These are phyloP conservation scores for Lasiodiplodia theobromae DNA, from an alignment of 2,329 filamentous ascomycete species.

Conservation along the genomic window DNA sequence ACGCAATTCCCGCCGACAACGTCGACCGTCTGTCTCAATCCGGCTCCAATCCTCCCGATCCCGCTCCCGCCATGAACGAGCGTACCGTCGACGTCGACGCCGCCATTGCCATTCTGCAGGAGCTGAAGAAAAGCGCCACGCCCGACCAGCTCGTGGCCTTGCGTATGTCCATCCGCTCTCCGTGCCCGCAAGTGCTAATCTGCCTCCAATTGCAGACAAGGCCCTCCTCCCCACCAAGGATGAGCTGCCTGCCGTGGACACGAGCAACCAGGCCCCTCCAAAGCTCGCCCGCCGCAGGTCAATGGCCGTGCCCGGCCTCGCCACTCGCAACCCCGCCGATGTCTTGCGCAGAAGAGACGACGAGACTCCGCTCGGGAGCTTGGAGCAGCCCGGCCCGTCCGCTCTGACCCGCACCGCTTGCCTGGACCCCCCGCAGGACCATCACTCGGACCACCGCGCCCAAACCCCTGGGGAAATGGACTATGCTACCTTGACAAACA, in stretches of 20 bases:
- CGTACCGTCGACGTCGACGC: slow-evolving; percentile 52
- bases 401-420: slow-evolving; percentile 37
- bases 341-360: slow-evolving; percentile 44
- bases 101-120: slow-evolving; percentile 54
- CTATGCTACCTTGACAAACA: slow-evolving; percentile 50
- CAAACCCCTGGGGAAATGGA: slow-evolving; percentile 52
- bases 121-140: slow-evolving; percentile 56
- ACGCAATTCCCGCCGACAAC: slow-evolving; percentile 31
- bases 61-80: slow-evolving; percentile 34
- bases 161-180: slow-evolving; percentile 38
- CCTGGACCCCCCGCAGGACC: slow-evolving; percentile 39
- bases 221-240: slow-evolving; percentile 31
- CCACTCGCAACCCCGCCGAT: slow-evolving; percentile 44
- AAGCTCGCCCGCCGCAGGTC: slow-evolving; percentile 48
- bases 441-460: slow-evolving; percentile 39
- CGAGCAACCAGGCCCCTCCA: slow-evolving; percentile 34
- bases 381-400: slow-evolving; percentile 36
- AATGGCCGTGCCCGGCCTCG: slow-evolving; percentile 49
- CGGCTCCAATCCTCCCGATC: slow-evolving; percentile 37
- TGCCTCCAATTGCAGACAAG: slow-evolving; percentile 23
- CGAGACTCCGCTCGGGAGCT: slow-evolving; percentile 44
- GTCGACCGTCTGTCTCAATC: slow-evolving; percentile 40
- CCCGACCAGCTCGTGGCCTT: slow-evolving; percentile 57
- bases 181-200: neutral
- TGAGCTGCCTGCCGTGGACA: slow-evolving; percentile 30